Evolutionary conservation across 2,329 filamentous ascomycete species (phyloP).

Genomic region (Talaromyces sp.): DNA sequence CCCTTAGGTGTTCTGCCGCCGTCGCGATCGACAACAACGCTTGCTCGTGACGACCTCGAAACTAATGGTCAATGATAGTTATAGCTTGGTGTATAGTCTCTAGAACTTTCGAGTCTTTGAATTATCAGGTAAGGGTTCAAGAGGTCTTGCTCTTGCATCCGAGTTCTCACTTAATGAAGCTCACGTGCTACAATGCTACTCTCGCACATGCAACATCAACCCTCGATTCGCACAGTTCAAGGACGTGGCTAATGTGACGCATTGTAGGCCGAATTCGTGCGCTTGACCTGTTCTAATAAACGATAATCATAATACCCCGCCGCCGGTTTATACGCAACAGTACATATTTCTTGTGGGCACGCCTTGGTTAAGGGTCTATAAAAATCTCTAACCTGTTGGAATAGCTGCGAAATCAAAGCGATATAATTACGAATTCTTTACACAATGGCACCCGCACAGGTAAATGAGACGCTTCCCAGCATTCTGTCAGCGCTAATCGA

Average conservation of each 20-base stretch:
- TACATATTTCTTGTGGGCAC: neutral
- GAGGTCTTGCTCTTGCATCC: neutral
- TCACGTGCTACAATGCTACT: neutral
- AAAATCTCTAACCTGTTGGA: neutral
- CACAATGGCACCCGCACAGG: constrained; percentile 3
- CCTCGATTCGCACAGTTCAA: neutral
- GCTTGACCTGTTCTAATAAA: neutral
- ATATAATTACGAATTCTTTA: neutral
- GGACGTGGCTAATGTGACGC: neutral
- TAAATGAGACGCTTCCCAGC: neutral
- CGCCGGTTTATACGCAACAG: neutral
- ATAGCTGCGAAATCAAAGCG: neutral
- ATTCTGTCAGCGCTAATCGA: neutral
- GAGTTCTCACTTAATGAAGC: neutral
- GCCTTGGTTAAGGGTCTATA: neutral
- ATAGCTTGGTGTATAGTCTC: neutral
- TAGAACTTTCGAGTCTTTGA: neutral
- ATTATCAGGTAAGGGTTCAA: neutral
- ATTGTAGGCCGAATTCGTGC: neutral
- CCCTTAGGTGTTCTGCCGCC: neutral
- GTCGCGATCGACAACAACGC: neutral
- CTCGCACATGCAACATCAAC: neutral
- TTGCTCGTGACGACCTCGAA: neutral
- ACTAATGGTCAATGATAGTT: neutral
- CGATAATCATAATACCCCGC: neutral